Conservation (phyloP, 2,329 filamentous ascomycete species). For the Sarocladium strictum region DNA sequence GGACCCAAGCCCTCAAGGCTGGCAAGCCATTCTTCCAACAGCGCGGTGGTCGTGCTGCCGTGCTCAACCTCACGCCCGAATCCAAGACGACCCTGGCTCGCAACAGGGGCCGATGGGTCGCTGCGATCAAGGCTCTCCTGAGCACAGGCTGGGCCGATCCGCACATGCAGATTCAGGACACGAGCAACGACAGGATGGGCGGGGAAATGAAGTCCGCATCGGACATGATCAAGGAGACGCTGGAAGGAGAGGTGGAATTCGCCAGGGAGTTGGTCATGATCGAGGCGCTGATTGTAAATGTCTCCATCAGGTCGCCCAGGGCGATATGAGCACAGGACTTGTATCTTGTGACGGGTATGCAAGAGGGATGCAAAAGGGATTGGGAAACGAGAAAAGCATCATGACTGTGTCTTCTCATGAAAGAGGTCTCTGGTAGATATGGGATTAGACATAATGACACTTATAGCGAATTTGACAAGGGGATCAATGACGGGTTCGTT, state of each 20-base stretch:
- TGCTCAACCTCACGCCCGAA: conserved; percentile 5
- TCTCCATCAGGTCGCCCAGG: not conserved
- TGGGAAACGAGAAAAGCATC: too few species aligned
- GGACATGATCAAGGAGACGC: conserved; percentile 7
- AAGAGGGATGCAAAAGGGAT: not conserved
- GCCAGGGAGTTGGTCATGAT: not conserved
- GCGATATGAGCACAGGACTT: not conserved
- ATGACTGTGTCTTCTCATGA: too few species aligned
- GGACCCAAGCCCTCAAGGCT: conserved; percentile 7
- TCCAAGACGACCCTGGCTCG: conserved; percentile 3
- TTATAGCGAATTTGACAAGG: too few species aligned
- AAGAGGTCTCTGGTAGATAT: too few species aligned
- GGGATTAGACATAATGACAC: too few species aligned
- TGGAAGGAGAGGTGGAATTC: conserved; percentile 6
- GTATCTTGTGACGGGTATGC: not conserved
- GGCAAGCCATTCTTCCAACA: conserved; percentile 3
- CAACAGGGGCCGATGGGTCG: conserved; percentile 4
- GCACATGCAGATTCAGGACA: conserved; percentile 6
- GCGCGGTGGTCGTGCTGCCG: not conserved
- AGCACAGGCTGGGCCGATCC: conserved; percentile 5
- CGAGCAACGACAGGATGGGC: not conserved
- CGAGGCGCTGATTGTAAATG: conserved; percentile 8
- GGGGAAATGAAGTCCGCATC: conserved; percentile 5
- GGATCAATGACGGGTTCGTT: too few species aligned
- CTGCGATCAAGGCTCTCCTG: conserved; percentile 3